Percentiles rank a stretch among this genome's conserved stretches.
phyloP scores from a whole-genome alignment of 1,139 yeast species.

The Saccharomyces hybrid region DNA sequence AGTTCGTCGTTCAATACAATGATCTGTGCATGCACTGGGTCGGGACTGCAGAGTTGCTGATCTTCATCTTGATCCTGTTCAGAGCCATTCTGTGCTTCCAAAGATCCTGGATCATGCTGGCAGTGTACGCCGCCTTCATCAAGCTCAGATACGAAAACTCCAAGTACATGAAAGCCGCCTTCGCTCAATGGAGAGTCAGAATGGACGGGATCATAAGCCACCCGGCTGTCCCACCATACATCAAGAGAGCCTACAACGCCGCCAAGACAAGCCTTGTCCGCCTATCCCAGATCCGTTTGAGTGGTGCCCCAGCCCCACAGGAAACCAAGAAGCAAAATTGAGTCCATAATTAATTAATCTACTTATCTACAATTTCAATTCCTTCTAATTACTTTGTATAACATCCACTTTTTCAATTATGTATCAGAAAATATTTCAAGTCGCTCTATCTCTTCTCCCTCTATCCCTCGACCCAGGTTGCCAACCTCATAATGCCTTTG shows the following conservation, averaged over 20 bases:
- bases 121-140: constrained; percentile 56
- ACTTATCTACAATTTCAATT: not conserved
- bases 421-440: not conserved
- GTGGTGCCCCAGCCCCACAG: not conserved
- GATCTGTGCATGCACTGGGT: constrained; percentile 65
- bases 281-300: constrained; percentile 11
- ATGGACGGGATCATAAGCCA: constrained; percentile 57
- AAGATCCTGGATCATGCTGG: constrained; percentile 55
- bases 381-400: not conserved
- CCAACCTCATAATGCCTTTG: not conserved
- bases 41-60: constrained; percentile 58
- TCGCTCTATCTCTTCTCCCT: not conserved
- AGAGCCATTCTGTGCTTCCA: constrained; percentile 55
- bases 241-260: constrained; percentile 54
- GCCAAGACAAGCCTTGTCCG: constrained; percentile 36
- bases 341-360: not conserved
- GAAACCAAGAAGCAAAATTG: not conserved
- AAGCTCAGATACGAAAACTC: constrained; percentile 75
- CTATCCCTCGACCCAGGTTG: not conserved
- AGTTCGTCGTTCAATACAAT: constrained; percentile 56
- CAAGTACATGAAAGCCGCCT: constrained; percentile 59
- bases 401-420: not conserved
- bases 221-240: constrained; percentile 49
- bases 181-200: constrained; percentile 64
- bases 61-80: constrained; percentile 41